Base-by-base conservation (phyloP, 2,329 filamentous ascomycete genomes). In the Sporothrix brunneoviolacea region DNA sequence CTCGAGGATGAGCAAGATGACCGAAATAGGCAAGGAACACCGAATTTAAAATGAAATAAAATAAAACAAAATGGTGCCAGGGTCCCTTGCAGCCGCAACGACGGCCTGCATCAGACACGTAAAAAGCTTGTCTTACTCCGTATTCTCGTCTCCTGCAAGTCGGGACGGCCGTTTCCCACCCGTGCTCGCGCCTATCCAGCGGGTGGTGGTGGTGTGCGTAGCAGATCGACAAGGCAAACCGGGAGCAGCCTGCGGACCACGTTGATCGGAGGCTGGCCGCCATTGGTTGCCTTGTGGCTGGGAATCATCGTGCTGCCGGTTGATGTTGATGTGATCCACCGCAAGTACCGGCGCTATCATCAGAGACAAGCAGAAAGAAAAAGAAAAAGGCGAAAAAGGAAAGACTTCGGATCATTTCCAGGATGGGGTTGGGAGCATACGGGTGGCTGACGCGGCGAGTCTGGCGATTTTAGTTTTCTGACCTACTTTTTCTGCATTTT, bases 201-300 rank as follows among this genome's bases (percentile, higher is more conserved):
- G 42, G 18, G 22, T 15, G 2, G 19, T 21, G 10, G 38, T 40
- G 16, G 12, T 15, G 18, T 37, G 43, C n/a, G 32, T 38, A 28
- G n/a, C 10, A 37, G 44, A 47, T 47, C 44, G 44, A 47, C 44
- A 39, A 35, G 37, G n/a, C 35, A 32, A 22, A 32, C 18, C 7
- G 22, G 15, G 15, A 15, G 22, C 35, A n/a, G 8, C 21, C 30
- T 15, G n/a, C 12, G 35, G 24, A 40, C 19, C 44, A 48, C 38
- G 50, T 48, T 52, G 50, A 41, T 37, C 37, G 13, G 35, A 9
- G 42, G 7, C 33, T 12, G 35, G 21, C 22, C 30, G 19, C 24
- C 12, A 52, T 52, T 52, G 50, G 50, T 39, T 44, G 44, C 50
- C 50, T 48, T 48, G 39, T 47, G 18, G 21, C 21, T 37, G 21